Conservation (phyloP, 2,329 filamentous ascomycete species). For the Corinectria fuckeliana region DNA sequence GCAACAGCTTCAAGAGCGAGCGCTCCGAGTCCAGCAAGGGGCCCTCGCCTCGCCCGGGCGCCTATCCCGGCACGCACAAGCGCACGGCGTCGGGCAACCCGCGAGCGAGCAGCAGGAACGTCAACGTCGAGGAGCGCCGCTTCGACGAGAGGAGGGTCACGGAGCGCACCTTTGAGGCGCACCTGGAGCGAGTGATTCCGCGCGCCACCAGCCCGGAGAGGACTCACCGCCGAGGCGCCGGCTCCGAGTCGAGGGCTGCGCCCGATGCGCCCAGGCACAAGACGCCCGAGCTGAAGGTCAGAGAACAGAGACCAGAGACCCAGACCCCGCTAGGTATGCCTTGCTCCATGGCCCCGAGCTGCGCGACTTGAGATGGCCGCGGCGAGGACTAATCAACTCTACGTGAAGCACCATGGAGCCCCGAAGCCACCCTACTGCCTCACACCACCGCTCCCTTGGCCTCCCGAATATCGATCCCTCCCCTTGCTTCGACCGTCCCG, state of each 20-base stretch:
- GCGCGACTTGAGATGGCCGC: neutral
- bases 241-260: conserved; percentile 46
- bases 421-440: conserved; percentile 75
- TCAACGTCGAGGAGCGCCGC: conserved; percentile 49
- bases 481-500: conserved; percentile 77
- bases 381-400: conserved; percentile 32
- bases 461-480: conserved; percentile 66
- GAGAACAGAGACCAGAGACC: conserved; percentile 47
- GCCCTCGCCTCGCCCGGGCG: conserved; percentile 44
- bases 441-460: conserved; percentile 77
- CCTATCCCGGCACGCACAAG: conserved; percentile 55
- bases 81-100: conserved; percentile 64
- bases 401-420: conserved; percentile 70
- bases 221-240: conserved; percentile 52
- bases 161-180: conserved; percentile 64
- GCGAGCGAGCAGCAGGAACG: conserved; percentile 53
- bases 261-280: conserved; percentile 50
- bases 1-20: conserved; percentile 44
- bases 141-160: conserved; percentile 61
- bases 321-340: conserved; percentile 59
- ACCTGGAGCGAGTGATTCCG: conserved; percentile 65
- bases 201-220: conserved; percentile 66
- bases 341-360: neutral
- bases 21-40: conserved; percentile 47
- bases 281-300: conserved; percentile 52